These are phyloP conservation scores for Hymenoscyphus linearis DNA, from an alignment of 2,329 filamentous ascomycete genomes.

Conservation along the genomic window DNA sequence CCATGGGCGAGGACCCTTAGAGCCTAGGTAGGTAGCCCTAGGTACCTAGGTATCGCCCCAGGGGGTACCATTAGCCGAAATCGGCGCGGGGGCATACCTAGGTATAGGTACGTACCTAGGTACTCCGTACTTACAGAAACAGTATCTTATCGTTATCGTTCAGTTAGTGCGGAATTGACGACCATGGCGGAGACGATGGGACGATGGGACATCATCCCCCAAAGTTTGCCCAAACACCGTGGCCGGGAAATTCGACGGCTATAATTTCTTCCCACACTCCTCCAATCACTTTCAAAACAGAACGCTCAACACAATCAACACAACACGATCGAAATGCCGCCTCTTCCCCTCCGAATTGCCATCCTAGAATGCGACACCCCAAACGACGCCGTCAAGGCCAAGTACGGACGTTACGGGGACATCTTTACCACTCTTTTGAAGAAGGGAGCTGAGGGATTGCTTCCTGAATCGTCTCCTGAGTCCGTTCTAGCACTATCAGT, in stretches of 20 bases:
- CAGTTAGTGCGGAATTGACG: too few relatives aligned
- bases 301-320: neutral
- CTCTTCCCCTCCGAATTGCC: slow-evolving; percentile 48
- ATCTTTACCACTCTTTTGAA: slow-evolving; percentile 60
- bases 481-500: slow-evolving; percentile 36
- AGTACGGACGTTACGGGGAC: slow-evolving; percentile 68
- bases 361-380: slow-evolving; percentile 86
- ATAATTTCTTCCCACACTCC: neutral
- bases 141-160: neutral
- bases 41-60: too few relatives aligned
- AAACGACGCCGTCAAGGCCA: slow-evolving; percentile 54
- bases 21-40: too few relatives aligned
- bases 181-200: too few relatives aligned
- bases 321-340: slow-evolving; percentile 20
- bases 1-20: too few relatives aligned
- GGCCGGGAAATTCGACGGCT: too few relatives aligned
- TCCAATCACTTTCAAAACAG: too few relatives aligned
- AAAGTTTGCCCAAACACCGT: too few relatives aligned
- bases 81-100: neutral
- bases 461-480: slow-evolving; percentile 37
- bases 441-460: slow-evolving; percentile 45
- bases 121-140: too few relatives aligned
- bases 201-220: too few relatives aligned
- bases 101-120: too few relatives aligned
- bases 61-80: neutral